These are phyloP conservation scores for Basipetospora sp. DNA, from an alignment of 2,329 filamentous ascomycete species.

Conservation along the genomic window DNA sequence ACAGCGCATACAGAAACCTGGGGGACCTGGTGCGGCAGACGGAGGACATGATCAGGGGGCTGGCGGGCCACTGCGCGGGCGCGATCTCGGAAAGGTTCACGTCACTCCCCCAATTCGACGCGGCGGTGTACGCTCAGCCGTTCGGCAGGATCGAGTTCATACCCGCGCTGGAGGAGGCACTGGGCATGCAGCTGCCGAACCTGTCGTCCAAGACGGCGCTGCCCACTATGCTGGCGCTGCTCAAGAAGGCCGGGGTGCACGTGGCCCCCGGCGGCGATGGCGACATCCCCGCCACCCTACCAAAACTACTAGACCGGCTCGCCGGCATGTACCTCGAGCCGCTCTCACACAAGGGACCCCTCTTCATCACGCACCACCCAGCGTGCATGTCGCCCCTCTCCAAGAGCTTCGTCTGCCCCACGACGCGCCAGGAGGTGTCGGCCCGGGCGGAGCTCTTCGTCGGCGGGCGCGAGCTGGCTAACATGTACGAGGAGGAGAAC, in stretches of 20 bases:
- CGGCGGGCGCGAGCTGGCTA: conserved; percentile 66
- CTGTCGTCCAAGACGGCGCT: conserved; percentile 41
- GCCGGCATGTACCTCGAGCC: conserved; percentile 66
- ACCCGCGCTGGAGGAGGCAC: conserved; percentile 55
- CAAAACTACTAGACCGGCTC: conserved; percentile 65
- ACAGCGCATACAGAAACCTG: conserved; percentile 69
- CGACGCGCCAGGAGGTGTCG: conserved; percentile 56
- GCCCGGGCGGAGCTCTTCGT: conserved; percentile 79
- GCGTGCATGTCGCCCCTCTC: conserved; percentile 81
- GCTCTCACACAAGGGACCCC: conserved; percentile 48
- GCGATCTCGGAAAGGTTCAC: conserved; percentile 30
- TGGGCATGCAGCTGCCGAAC: conserved; percentile 52
- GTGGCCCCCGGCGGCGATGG: no score
- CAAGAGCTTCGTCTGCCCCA: conserved; percentile 64
- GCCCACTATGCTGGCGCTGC: conserved; percentile 35
- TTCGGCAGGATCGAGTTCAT: conserved; percentile 69
- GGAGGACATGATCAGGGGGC: conserved; percentile 49
- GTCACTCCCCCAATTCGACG: conserved; percentile 29
- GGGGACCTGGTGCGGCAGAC: conserved; percentile 62
- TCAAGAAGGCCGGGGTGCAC: conserved; percentile 44
- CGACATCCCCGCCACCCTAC: conserved; percentile 42
- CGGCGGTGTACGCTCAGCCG: conserved; percentile 29
- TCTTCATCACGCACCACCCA: conserved; percentile 82
- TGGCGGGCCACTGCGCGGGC: conserved; percentile 37
- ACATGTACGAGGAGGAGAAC: conserved; percentile 98